These are phyloP conservation scores for Immersiporthe knoxdaviesiana DNA, from an alignment of 2,329 filamentous ascomycete species.

Conservation along the genomic window DNA sequence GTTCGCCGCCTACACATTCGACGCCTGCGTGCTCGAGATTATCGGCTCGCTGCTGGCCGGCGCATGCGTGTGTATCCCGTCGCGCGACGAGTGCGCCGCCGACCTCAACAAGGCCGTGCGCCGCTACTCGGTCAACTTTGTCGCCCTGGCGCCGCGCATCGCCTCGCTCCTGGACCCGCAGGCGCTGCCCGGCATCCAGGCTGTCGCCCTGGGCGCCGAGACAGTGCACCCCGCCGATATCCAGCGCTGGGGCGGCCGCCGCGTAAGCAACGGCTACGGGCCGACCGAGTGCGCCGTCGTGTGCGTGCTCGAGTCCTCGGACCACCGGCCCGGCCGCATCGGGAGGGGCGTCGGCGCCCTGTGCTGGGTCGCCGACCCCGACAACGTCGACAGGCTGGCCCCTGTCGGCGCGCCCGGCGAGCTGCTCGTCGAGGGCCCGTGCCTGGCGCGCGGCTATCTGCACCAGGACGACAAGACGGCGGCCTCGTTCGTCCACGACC, in stretches of 20 bases:
- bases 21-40: not conserved
- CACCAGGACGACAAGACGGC: not conserved
- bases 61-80: slow-evolving; percentile 10
- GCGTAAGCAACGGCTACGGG: slow-evolving; percentile 1
- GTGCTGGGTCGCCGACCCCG: slow-evolving; percentile 11
- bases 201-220: too few species aligned
- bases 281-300: slow-evolving; percentile 7
- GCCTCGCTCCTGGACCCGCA: too few species aligned
- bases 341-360: slow-evolving; percentile 1
- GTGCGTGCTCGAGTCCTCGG: too few species aligned
- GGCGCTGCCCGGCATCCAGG: too few species aligned
- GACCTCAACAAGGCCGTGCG: too few species aligned
- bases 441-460: slow-evolving; percentile 4
- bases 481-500: slow-evolving; percentile 7
- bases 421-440: slow-evolving; percentile 15
- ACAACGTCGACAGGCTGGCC: not conserved
- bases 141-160: too few species aligned
- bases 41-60: not conserved
- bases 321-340: not conserved
- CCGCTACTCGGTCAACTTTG: too few species aligned
- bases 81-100: too few species aligned
- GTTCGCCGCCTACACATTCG: slow-evolving; percentile 3
- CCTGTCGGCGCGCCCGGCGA: slow-evolving; percentile 13
- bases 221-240: not conserved
- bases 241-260: not conserved